Evolutionary conservation across 148 eudicot species (phyloP), one percentile per base, ranked within the genome.

Genomic region (Camellia sinensis): DNA sequence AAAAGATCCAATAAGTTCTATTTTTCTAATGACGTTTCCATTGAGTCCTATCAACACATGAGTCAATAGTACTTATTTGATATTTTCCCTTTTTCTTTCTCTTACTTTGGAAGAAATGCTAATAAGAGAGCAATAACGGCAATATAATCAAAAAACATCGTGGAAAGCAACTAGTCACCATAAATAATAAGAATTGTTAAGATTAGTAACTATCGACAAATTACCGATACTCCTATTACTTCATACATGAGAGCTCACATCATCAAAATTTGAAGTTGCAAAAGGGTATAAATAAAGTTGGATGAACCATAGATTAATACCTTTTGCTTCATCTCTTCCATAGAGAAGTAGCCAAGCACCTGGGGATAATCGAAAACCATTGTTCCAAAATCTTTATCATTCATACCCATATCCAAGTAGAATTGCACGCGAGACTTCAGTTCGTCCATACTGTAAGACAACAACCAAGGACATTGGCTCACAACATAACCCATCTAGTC

Each of bases 301-400:
- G 63, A 56, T 40, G 69, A 80, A 61, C 52, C 6, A 64, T 52
- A 71, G 7, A 52, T 29, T 52, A 50, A 6, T 89, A 95, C 99
- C 98, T 95, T 93, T 79, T 84, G 85, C 78, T 89, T 89, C 99
- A 95, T 95, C 81, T 95, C 97, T 61, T 95, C 99, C 71, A 93
- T 83, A 37, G 88, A 80, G 78, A 86, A 87, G 84, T 78, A 93
- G 44, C 99, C 99, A 67, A 95, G 90, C 71, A 92, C 97, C 82
- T 87, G 91, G 59, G 98, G 97, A 78, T 78, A 95, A 81, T 95
- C 97, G 79, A 88, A 95, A 60, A 95, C 93, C 99, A 95, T 95
- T 6, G 99, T 95, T 53, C 99, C 99, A 82, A 95, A 95, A 83
- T 95, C 99, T 77, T 92, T 87, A 74, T 86, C 89, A 72, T 85